Conservation (phyloP, 345 rosid species). For the Linum trigynum region DNA sequence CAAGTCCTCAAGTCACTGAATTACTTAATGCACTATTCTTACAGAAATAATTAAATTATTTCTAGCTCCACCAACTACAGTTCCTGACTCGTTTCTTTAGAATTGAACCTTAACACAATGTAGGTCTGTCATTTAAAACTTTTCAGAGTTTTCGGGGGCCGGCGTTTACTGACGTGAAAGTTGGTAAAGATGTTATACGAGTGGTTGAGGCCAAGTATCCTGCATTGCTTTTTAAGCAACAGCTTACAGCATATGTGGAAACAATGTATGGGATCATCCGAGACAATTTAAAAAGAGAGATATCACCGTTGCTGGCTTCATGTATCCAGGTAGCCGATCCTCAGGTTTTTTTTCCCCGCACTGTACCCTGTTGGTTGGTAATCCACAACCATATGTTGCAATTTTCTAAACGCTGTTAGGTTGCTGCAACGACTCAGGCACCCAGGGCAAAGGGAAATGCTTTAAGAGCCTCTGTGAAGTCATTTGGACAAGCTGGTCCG, state of each 20-base stretch:
- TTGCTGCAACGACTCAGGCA: constrained; percentile 11
- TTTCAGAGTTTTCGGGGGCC: constrained; percentile 5
- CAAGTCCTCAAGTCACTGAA: not conserved
- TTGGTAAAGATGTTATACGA: not conserved
- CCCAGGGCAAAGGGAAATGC: constrained; percentile 15
- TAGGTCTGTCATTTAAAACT: not conserved
- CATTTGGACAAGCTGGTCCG: constrained; percentile 5
- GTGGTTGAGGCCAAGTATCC: constrained; percentile 7
- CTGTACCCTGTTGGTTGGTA: not conserved
- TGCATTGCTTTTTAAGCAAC: constrained; percentile 11
- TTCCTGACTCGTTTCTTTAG: not conserved
- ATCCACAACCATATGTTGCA: not conserved
- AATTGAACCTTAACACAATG: not conserved
- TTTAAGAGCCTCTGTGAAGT: constrained; percentile 7
- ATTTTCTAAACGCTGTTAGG: constrained; percentile 6
- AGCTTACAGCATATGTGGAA: constrained; percentile 10
- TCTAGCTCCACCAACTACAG: not conserved
- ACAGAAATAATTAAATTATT: not conserved
- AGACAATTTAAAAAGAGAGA: constrained; percentile 4
- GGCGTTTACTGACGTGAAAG: constrained; percentile 2
- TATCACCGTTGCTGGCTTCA: constrained; percentile 1
- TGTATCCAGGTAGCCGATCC: constrained; percentile 7
- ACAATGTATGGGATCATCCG: constrained; percentile 7
- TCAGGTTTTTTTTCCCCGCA: not conserved
- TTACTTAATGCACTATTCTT: not conserved